Conservation (phyloP, 345 rosid species). For the Kernera saxatilis region DNA sequence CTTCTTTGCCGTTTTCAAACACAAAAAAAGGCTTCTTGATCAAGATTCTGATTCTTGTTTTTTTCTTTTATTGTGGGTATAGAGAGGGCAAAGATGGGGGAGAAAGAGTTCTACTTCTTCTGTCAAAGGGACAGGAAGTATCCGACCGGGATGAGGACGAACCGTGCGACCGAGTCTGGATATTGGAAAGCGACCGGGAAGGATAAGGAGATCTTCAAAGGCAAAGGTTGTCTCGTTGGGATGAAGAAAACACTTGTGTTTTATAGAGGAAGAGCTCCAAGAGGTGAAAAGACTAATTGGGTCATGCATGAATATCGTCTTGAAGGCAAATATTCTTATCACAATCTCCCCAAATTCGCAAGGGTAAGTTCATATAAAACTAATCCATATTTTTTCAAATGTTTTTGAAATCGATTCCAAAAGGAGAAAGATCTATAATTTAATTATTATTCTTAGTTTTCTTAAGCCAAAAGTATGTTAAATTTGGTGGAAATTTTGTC, state of each 20-base stretch:
- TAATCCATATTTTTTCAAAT: neutral
- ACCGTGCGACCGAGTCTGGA: conserved; percentile 88
- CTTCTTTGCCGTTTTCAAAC: conserved; percentile 1
- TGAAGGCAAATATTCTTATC: conserved; percentile 82
- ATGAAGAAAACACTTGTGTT: conserved; percentile 99
- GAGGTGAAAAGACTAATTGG: conserved; percentile 94
- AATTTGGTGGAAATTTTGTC: conserved; percentile 13
- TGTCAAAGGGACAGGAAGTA: conserved; percentile 90
- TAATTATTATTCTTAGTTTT: conserved; percentile 10
- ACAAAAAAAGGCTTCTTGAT: conserved; percentile 5
- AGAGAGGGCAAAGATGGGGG: conserved; percentile 97
- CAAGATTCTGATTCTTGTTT: neutral
- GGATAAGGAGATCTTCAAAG: conserved; percentile 74
- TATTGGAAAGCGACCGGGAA: conserved; percentile 99
- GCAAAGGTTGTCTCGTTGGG: conserved; percentile 62
- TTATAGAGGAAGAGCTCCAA: conserved; percentile 91
- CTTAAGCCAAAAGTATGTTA: conserved; percentile 16
- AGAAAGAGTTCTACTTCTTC: conserved; percentile 88
- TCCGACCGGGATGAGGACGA: conserved; percentile 95
- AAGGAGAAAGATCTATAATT: neutral
- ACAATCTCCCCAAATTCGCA: conserved; percentile 59
- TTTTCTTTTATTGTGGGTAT: neutral
- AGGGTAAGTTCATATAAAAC: conserved; percentile 40
- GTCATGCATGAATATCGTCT: conserved; percentile 96
- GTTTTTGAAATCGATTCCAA: neutral